Base-by-base conservation (phyloP, 2,329 filamentous ascomycete species). In the Fusarium sp. region DNA sequence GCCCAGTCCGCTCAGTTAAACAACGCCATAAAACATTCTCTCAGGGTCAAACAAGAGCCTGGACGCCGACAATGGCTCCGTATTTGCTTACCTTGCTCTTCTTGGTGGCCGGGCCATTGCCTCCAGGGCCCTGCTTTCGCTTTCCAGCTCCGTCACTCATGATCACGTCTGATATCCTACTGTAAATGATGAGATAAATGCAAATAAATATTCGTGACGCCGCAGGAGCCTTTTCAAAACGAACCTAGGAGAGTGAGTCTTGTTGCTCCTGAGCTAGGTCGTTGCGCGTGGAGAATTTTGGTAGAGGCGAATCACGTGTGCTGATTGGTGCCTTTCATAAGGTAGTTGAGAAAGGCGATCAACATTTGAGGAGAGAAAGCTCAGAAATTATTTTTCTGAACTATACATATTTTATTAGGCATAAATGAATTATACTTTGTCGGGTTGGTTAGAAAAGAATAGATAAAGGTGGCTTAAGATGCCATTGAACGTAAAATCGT, bases 41-140 rank as follows among this genome's bases (percentile, higher is more conserved):
- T 13, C 10, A 15, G 53, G 9, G 24, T 8, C 10, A 48, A 50
- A 12, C 22, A 24, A 48, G 38, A 45, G 30, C 44, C 30, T 17
- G 13, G 26, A 22, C 20, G 15, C 28, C 36, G 28, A 61, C 26
- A 61, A 56, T 45, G 57, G 45, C 42, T 58, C 24, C 42, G 53
- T 10, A 44, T 54, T 53, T 35, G 41, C 78, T 68, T 74, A 85
- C 84, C 80, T 84, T 85, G 78, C 82, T 85, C 77, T 81, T 85
- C 73, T 86, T 86, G 30, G 63, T 64, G 12, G 79, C 62, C 13
- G 77, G 69, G 38, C 78, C 78, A 22, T 75, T 77, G 18, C 73
- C 78, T n/a, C 75, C 72, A 48, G 78, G 75, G 8, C 77, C 77
- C 28, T 80, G 77, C 75, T 84, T 84, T 61, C 83, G 77, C 75